Percentiles rank a stretch among this genome's conserved stretches.
phyloP scores from a whole-genome alignment of 2,329 filamentous ascomycete genomes.

The Colletotrichum sp. region DNA sequence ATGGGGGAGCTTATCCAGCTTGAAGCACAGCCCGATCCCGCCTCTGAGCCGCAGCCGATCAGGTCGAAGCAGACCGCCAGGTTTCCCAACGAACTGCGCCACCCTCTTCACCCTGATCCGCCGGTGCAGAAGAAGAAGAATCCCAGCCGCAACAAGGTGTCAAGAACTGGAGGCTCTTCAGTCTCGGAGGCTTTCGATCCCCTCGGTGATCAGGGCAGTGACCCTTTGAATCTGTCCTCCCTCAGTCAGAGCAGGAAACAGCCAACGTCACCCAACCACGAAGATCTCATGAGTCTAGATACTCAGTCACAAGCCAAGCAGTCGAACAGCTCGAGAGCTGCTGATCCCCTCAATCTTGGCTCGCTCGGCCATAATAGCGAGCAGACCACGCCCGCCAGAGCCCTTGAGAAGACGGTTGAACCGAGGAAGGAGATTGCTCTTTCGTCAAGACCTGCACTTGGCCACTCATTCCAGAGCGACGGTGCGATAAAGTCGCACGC shows the following conservation, averaged over 20 bases:
- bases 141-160: slow-evolving; percentile 1
- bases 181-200: slow-evolving; percentile 3
- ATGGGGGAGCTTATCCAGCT: slow-evolving; percentile 47
- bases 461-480: slow-evolving; percentile 9
- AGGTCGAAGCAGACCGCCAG: slow-evolving; percentile 18
- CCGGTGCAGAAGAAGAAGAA: slow-evolving; percentile 5
- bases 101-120: slow-evolving; percentile 9
- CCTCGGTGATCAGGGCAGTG: neutral
- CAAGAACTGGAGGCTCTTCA: neutral
- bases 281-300: neutral
- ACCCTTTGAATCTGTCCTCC: neutral
- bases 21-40: slow-evolving; percentile 33
- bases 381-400: neutral
- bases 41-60: slow-evolving; percentile 19
- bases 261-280: neutral
- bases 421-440: neutral
- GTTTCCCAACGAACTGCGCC: slow-evolving; percentile 16
- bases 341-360: neutral
- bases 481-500: neutral
- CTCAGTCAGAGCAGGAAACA: neutral
- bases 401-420: neutral
- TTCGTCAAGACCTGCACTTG: neutral
- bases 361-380: neutral
- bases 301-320: neutral
- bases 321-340: neutral